Percentiles rank a stretch among this genome's conserved stretches.
These are phyloP conservation scores for Aspergillus olivimuriae DNA, from an alignment of 495 filamentous ascomycete genomes.

Conservation along the genomic window DNA sequence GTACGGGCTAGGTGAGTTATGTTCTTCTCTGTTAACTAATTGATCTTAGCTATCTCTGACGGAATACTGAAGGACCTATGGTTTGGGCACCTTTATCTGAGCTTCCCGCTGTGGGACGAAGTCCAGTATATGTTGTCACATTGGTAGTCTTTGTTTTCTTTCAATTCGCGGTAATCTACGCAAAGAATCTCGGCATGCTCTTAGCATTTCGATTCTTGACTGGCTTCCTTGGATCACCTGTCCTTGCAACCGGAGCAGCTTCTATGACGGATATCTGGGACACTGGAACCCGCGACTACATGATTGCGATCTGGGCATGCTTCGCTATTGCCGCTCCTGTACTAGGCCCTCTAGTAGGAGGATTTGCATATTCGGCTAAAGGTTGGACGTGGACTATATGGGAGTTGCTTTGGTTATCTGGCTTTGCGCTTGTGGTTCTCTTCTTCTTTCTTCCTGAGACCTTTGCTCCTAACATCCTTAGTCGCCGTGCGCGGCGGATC, in stretches of 20 bases:
- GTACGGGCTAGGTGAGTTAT: slow-evolving; percentile 25
- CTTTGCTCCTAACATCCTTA: slow-evolving; percentile 49
- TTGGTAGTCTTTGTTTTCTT: slow-evolving; percentile 47
- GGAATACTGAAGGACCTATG: too few species aligned
- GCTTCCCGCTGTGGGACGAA: slow-evolving; percentile 44
- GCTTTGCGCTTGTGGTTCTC: slow-evolving; percentile 37
- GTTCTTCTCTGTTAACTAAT: slow-evolving; percentile 18
- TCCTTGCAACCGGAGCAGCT: slow-evolving; percentile 37
- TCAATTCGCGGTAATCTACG: slow-evolving; percentile 38
- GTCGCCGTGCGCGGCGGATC: slow-evolving; percentile 45
- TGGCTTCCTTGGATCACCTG: slow-evolving; percentile 47
- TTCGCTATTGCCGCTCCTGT: slow-evolving; percentile 36
- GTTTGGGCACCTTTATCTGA: slow-evolving; percentile 46
- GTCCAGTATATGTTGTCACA: slow-evolving; percentile 41
- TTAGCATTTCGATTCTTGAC: slow-evolving; percentile 49
- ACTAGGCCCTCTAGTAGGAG: slow-evolving; percentile 37
- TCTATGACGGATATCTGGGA: slow-evolving; percentile 30
- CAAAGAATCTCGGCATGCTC: slow-evolving; percentile 45
- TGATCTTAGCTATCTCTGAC: too few species aligned
- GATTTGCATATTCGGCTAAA: slow-evolving; percentile 27
- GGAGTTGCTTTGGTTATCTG: slow-evolving; percentile 42
- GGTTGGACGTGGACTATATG: slow-evolving; percentile 47
- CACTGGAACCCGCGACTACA: slow-evolving; percentile 22
- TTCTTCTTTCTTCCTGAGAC: slow-evolving; percentile 54
- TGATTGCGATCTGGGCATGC: slow-evolving; percentile 29